These are phyloP conservation scores for Nannochloris sp. DNA, from an alignment of 139 green algal genomes.

Conservation along the genomic window DNA sequence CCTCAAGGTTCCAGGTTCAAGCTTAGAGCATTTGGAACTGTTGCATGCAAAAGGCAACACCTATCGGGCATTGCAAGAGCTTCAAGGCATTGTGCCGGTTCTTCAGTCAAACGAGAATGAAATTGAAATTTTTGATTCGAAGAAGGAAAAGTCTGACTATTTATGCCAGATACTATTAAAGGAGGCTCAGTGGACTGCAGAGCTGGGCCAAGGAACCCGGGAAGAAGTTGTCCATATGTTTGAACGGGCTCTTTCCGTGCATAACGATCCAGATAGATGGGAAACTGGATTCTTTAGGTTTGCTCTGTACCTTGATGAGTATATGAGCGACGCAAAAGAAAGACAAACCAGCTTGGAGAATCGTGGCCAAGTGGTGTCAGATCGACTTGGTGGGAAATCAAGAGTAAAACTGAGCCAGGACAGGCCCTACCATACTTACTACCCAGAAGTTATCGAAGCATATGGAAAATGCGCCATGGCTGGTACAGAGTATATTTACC, in stretches of 20 bases:
- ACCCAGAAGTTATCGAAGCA: conserved; percentile 49
- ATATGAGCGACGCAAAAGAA: conserved; percentile 20
- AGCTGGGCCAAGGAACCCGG: conserved; percentile 61
- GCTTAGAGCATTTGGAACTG: conserved; percentile 73
- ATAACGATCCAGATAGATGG: conserved; percentile 33
- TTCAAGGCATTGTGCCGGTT: conserved; percentile 16
- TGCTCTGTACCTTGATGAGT: conserved; percentile 71
- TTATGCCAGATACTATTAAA: conserved; percentile 44
- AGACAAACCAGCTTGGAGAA: conserved; percentile 9
- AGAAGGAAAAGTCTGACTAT: conserved; percentile 1
- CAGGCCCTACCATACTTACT: conserved; percentile 45
- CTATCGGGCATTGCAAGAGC: conserved; percentile 30
- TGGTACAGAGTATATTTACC: conserved; percentile 60
- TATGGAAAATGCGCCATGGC: conserved; percentile 60
- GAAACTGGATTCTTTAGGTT: conserved; percentile 80
- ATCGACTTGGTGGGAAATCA: conserved; percentile 35
- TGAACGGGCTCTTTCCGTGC: conserved; percentile 40
- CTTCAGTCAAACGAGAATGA: conserved; percentile 5
- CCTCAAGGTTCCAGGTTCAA: conserved; percentile 29
- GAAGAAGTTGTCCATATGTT: conserved; percentile 63
- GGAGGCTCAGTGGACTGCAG: conserved; percentile 66
- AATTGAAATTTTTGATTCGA: conserved; percentile 1
- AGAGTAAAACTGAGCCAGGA: conserved; percentile 49
- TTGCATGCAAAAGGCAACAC: conserved; percentile 65
- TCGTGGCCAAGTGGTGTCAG: background rate